Conservation (phyloP, 2,329 filamentous ascomycete genomes). For the Colletotrichum sublineola region DNA sequence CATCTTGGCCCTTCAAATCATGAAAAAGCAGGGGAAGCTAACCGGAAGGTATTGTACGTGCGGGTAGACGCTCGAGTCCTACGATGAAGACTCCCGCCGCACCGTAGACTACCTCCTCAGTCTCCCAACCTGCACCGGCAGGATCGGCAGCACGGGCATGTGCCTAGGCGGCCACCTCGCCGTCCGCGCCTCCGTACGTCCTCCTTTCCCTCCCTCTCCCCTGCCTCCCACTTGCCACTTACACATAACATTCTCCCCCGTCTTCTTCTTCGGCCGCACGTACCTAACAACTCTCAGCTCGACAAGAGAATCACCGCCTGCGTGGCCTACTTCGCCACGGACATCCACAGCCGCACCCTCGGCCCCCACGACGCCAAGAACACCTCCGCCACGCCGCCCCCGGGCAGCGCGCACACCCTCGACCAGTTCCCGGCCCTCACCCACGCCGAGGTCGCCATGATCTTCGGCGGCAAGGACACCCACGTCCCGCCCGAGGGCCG, state of each 20-base stretch:
- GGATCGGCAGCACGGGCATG: constrained; percentile 86
- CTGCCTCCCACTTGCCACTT: neutral
- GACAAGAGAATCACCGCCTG: constrained; percentile 82
- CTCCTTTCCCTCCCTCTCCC: neutral
- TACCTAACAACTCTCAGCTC: constrained; percentile 57
- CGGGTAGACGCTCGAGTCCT: constrained; percentile 80
- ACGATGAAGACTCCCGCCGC: constrained; percentile 82
- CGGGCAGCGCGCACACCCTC: constrained; percentile 63
- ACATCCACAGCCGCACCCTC: constrained; percentile 85
- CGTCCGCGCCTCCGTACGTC: constrained; percentile 67
- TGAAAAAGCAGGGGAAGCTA: neutral
- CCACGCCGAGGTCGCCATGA: constrained; percentile 85
- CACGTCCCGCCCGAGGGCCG: constrained; percentile 88
- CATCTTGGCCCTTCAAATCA: rapidly evolving
- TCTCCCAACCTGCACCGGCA: constrained; percentile 83
- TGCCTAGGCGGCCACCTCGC: constrained; percentile 92
- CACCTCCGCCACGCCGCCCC: constrained; percentile 54
- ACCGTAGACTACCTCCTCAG: constrained; percentile 78
- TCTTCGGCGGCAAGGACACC: constrained; percentile 91
- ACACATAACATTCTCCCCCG: neutral
- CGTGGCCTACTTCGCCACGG: constrained; percentile 92
- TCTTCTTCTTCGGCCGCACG: neutral
- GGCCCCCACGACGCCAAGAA: constrained; percentile 70
- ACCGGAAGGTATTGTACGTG: neutral
- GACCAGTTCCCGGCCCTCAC: constrained; percentile 75